phyloP scores from a whole-genome alignment of 345 rosid genomes.

The Aegle marmelos region DNA sequence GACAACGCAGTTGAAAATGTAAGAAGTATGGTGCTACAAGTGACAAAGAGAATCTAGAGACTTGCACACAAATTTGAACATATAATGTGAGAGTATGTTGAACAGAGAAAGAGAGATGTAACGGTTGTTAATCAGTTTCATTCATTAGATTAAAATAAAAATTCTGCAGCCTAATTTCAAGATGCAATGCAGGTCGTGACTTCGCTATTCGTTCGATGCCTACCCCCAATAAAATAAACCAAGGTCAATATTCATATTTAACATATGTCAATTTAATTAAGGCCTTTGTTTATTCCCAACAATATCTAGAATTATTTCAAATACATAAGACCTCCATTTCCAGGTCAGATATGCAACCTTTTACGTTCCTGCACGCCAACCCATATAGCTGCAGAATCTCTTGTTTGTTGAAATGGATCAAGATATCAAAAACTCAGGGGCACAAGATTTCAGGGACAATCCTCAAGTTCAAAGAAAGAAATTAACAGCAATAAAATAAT shows the following conservation, averaged over 20 bases:
- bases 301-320: too few relatives aligned
- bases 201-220: background rate
- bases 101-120: background rate
- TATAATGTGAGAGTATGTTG: too few relatives aligned
- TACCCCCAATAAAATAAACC: background rate
- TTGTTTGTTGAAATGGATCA: background rate
- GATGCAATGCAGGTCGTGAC: background rate
- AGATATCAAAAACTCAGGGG: background rate
- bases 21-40: too few relatives aligned
- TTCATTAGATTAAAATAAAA: too few relatives aligned
- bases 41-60: background rate
- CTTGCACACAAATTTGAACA: background rate
- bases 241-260: background rate
- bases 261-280: background rate
- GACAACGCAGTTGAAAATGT: background rate
- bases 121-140: background rate
- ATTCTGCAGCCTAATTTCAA: too few relatives aligned
- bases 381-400: background rate
- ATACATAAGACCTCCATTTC: background rate
- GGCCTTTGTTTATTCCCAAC: background rate
- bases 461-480: background rate
- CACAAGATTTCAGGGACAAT: background rate
- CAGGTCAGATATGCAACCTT: background rate
- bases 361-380: background rate
- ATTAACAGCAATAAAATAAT: background rate